Percentiles rank a stretch among this genome's conserved stretches.
Evolutionary conservation across 176 grass and related monocot species (phyloP).

Genomic region (Cenchrus purpureus): DNA sequence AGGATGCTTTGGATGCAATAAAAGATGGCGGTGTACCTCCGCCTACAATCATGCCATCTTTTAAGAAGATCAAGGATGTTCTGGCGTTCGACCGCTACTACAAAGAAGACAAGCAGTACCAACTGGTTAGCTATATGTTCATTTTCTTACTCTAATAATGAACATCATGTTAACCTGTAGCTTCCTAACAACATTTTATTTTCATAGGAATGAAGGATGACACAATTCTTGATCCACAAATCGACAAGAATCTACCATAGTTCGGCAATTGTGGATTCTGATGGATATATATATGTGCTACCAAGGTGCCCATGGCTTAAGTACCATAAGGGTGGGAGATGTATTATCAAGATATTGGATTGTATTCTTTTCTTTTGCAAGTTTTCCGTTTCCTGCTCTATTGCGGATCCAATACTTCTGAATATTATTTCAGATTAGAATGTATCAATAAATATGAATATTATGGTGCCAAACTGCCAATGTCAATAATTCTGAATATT

Average conservation of each 20-base stretch:
- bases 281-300: slow-evolving; percentile 43
- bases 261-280: slow-evolving; percentile 48
- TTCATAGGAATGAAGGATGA: slow-evolving; percentile 27
- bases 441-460: neutral
- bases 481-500: neutral
- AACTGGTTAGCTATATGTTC: slow-evolving; percentile 50
- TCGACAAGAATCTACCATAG: neutral
- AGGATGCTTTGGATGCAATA: slow-evolving; percentile 83
- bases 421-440: neutral
- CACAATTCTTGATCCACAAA: neutral
- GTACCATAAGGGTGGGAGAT: neutral
- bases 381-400: neutral
- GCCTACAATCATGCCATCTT: slow-evolving; percentile 74
- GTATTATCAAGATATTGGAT: neutral
- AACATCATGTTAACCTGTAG: neutral
- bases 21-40: slow-evolving; percentile 72
- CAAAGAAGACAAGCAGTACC: slow-evolving; percentile 86
- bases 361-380: neutral
- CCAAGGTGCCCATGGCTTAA: slow-evolving; percentile 51
- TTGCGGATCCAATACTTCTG: neutral
- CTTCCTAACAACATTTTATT: slow-evolving; percentile 39
- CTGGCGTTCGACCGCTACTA: slow-evolving; percentile 88
- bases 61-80: slow-evolving; percentile 89
- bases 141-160: slow-evolving; percentile 10
- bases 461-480: neutral